Evolutionary conservation across 2,329 filamentous ascomycete species (phyloP), one percentile per base, ranked within the genome.

Genomic region (Fusarium kyushuense): DNA sequence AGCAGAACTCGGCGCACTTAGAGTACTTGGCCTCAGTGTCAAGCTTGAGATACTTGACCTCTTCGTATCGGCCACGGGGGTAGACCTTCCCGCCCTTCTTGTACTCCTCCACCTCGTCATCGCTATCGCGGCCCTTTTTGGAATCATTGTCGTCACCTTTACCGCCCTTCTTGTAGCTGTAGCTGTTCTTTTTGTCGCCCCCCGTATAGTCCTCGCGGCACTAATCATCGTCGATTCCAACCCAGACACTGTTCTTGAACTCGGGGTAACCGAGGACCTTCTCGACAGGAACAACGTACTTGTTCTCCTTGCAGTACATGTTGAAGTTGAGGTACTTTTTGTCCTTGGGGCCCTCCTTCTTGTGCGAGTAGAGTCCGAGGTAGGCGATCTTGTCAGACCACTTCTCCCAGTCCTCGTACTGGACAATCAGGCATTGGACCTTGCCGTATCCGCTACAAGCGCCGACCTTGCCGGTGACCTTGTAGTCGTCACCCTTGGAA

Each of bases 151-250:
- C 23, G 12, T 57, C 38, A 23, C 5, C 36, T 12, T 53, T 53
- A 1, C 27, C 9, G 9, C 43, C 42, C 14, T 57, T 25, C 25
- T 57, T 46, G 46, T 19, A 42, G 13, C 14, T 29, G 16, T 54
- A 43, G 14, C 54, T 30, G 9, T 56, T 19, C 12, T 38, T 16
- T 19, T 58, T 61, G 14, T 29, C 1, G 13, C 41, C 55, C 13
- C 54, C 32, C 42, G 54, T 48, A 33, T 16, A 51, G 6, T 36
- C 29, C 49, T 46, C n/a, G 32, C 60, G 59, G 61, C 70, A 72
- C 46, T 66, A 60, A 40, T 62, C 65, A 19, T 57, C 56, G 38
- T 72, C 69, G 38, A 72, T 58, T 45, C 51, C 69, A 21, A 72
- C 27, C 33, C 46, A 72, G 47, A 67, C 19, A 12, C 40, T 66